Evolutionary conservation across 306 rosid genomes (phyloP), one percentile per base, ranked within the genome.

Genomic region (Citrullus amarus): DNA sequence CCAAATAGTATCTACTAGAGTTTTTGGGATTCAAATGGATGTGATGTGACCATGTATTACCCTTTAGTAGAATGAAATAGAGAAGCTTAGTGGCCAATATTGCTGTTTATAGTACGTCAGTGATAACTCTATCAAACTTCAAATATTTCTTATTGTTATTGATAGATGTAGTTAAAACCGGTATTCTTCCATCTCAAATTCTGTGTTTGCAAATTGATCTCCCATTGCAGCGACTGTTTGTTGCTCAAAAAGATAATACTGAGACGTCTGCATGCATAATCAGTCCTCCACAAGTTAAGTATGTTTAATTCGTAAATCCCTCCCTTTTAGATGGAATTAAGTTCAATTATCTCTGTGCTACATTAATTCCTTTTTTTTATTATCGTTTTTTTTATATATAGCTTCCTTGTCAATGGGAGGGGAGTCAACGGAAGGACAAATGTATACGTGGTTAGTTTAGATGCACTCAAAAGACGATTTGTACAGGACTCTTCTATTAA

Each of bases 271-370:
- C 96, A 60, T 92, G 99, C 86, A 80, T 96, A 75, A 84, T 91
- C 79, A 92, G 85, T 91, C 99, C 99, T 57, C 98, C 82, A 79
- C 90, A 86, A 84, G 99, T 86, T 84, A 96, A 84, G 99, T 96
- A 89, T 77, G 88, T 32, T 80, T 79, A 48, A 36, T 67, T 38
- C 79, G 80, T 66, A 70, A 11, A 65, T 30, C 50, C 36, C 60
- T 69, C 48, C 51, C 55, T 62, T 74, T 73, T 71, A 55, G 39
- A 50, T 48, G 60, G n/a, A 50, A 77, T 18, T 28, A 59, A 75
- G 34, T 69, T 79, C 36, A 54, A 18, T 41, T 28, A 58, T 66
- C 48, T 71, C 57, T 78, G 22, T 79, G 22, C 74, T 61, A 73
- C 22, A 12, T 81, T 76, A 79, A 56, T 76, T 75, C 81, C 80